A percentile compares a stretch with the other conserved stretches of the same genome.
These are phyloP conservation scores for Phytophthora europaea DNA, from an alignment of 352 stramenopile genomes.

Conservation along the genomic window DNA sequence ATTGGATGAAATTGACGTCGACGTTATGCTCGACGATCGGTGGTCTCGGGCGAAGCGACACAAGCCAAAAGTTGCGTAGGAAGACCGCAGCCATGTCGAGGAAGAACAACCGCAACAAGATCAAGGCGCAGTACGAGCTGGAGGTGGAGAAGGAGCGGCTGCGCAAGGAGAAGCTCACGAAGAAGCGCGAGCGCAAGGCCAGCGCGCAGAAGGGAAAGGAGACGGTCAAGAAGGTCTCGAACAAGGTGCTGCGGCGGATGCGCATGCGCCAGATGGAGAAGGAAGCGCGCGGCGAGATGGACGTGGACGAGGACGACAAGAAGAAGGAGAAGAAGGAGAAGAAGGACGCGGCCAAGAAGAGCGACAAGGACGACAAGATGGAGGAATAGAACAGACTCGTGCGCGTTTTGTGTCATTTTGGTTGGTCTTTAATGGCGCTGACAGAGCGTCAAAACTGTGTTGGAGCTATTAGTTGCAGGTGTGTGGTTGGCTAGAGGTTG, in stretches of 20 bases:
- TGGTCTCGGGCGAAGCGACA: slow-evolving; percentile 34
- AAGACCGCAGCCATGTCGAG: slow-evolving; percentile 59
- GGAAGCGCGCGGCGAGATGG: slow-evolving; percentile 54
- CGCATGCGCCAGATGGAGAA: slow-evolving; percentile 67
- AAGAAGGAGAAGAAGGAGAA: slow-evolving; percentile 37
- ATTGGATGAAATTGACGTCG: slow-evolving; percentile 7
- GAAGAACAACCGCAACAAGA: slow-evolving; percentile 86
- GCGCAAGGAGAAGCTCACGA: slow-evolving; percentile 77
- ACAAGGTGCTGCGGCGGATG: slow-evolving; percentile 78
- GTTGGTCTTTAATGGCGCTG: slow-evolving; percentile 1
- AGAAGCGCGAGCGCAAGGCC: slow-evolving; percentile 81
- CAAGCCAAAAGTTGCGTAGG: background rate
- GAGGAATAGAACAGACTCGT: slow-evolving; percentile 48
- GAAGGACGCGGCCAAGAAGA: slow-evolving; percentile 23
- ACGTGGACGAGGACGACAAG: slow-evolving; percentile 42
- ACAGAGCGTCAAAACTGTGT: slow-evolving; percentile 23
- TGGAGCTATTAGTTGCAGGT: background rate
- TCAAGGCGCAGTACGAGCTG: slow-evolving; percentile 85
- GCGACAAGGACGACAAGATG: slow-evolving; percentile 56
- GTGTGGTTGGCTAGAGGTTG: slow-evolving; percentile 43
- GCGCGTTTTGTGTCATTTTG: slow-evolving; percentile 2
- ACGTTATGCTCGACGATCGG: slow-evolving; percentile 15
- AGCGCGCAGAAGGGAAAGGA: slow-evolving; percentile 54
- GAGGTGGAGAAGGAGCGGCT: slow-evolving; percentile 80
- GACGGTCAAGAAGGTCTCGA: slow-evolving; percentile 81